Percentiles rank a stretch among this genome's conserved stretches.
Evolutionary conservation across 108 stramenopile species (phyloP).

Genomic region (Chaetoceros muelleri): DNA sequence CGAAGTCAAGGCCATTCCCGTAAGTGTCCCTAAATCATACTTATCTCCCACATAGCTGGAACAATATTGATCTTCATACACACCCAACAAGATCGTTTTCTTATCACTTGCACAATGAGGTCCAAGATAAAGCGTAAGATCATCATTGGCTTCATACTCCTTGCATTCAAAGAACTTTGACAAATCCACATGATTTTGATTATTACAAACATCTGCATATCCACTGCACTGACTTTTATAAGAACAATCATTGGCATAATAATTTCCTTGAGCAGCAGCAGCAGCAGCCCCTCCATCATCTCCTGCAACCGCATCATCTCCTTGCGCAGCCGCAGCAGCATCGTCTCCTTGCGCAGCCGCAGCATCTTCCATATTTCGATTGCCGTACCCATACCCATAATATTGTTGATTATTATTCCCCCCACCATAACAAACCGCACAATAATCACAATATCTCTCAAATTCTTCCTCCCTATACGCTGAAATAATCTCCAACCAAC

Average conservation of each 20-base stretch:
- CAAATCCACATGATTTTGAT: conserved; percentile 20
- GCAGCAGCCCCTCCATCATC: conserved; percentile 9
- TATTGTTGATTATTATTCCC: conserved; percentile 4
- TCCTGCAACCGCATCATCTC: conserved; percentile 21
- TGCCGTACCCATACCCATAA: conserved; percentile 11
- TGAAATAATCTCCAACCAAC: conserved; percentile 59
- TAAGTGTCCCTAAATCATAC: conserved; percentile 13
- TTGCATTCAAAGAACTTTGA: conserved; percentile 24
- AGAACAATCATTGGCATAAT: conserved; percentile 14
- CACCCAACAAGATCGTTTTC: conserved; percentile 54
- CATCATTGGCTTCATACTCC: conserved; percentile 27
- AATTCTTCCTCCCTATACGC: conserved; percentile 44
- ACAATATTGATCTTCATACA: conserved; percentile 70
- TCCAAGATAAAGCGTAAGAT: conserved; percentile 39
- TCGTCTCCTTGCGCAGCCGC: conserved; percentile 11
- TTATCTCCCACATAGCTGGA: conserved; percentile 39
- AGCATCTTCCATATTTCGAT: conserved; percentile 8
- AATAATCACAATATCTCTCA: conserved; percentile 42
- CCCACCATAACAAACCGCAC: not conserved
- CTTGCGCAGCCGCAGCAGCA: conserved; percentile 14
- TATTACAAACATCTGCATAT: conserved; percentile 34
- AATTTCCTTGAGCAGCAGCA: conserved; percentile 1
- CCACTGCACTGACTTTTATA: conserved; percentile 22
- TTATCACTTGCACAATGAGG: conserved; percentile 57
- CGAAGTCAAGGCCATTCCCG: conserved; percentile 21